Evolutionary conservation across 257 asterid genomes (phyloP).

Genomic region (Capsicum pubescens): DNA sequence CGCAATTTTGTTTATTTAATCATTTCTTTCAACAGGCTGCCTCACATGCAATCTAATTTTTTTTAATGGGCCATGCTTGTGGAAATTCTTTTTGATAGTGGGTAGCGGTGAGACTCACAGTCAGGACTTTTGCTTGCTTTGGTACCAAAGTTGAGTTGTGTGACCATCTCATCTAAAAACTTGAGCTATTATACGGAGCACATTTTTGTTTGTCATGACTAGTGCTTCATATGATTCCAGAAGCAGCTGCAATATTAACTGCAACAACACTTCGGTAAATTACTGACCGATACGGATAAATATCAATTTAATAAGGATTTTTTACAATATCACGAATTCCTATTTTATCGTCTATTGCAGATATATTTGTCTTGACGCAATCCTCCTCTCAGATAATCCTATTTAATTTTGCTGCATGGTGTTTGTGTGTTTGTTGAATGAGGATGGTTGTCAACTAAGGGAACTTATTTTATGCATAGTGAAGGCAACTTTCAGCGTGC

Average conservation of each 20-base stretch:
- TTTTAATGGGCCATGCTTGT: background rate
- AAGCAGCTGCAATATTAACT: conserved; percentile 14
- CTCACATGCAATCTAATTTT: background rate
- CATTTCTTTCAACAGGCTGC: background rate
- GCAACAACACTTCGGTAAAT: background rate
- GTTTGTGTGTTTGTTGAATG: conserved; percentile 16
- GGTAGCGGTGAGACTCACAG: background rate
- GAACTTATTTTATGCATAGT: background rate
- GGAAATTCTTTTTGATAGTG: background rate
- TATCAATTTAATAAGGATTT: conserved; percentile 14
- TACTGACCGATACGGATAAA: background rate
- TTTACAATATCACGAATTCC: background rate
- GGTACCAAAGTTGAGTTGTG: background rate
- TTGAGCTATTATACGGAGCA: background rate
- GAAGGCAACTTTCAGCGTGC: background rate
- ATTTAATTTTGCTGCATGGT: background rate
- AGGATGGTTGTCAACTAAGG: conserved; percentile 21
- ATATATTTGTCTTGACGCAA: conserved; percentile 5
- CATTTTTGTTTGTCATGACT: background rate
- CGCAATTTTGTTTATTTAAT: background rate
- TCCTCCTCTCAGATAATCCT: conserved; percentile 20
- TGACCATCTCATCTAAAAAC: background rate
- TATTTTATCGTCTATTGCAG: background rate
- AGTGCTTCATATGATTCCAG: conserved; percentile 26
- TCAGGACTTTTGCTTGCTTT: background rate